Evolutionary conservation across 306 rosid genomes (phyloP).

Genomic region (Vigna mungo): DNA sequence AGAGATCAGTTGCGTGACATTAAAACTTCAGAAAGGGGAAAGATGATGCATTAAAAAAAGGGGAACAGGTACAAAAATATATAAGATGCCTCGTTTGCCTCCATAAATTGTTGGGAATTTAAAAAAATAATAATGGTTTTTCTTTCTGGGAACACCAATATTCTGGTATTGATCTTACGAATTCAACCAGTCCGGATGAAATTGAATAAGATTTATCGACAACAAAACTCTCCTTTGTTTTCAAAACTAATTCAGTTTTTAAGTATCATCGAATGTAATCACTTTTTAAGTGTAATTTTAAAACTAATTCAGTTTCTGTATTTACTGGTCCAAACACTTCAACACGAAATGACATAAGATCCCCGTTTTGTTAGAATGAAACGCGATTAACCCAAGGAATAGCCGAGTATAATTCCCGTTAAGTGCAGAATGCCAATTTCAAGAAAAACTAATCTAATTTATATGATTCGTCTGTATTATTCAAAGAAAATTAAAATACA

Average conservation of each 20-base stretch:
- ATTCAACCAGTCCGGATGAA: background rate
- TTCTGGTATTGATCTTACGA: background rate
- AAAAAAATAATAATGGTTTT: background rate
- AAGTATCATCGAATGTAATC: background rate
- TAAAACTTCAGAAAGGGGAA: slow-evolving; percentile 5
- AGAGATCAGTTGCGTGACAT: background rate
- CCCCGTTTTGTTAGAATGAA: background rate
- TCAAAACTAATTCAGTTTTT: no score
- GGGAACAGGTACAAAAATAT: background rate
- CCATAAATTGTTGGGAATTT: background rate
- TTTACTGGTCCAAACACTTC: background rate
- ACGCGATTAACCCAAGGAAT: background rate
- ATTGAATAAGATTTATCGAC: background rate
- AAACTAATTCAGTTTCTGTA: background rate
- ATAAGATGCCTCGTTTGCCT: slow-evolving; percentile 14
- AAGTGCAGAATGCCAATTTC: slow-evolving; percentile 40
- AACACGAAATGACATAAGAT: background rate
- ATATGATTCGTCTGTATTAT: background rate
- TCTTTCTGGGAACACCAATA: background rate
- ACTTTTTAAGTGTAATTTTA: background rate
- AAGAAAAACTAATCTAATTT: slow-evolving; percentile 23
- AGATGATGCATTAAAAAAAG: background rate
- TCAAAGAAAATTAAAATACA: slow-evolving; percentile 3
- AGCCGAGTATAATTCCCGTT: slow-evolving; percentile 16
- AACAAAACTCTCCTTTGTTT: background rate